These are phyloP conservation scores for Starmera amethionina DNA, from an alignment of 805 yeast species.

Conservation along the genomic window DNA sequence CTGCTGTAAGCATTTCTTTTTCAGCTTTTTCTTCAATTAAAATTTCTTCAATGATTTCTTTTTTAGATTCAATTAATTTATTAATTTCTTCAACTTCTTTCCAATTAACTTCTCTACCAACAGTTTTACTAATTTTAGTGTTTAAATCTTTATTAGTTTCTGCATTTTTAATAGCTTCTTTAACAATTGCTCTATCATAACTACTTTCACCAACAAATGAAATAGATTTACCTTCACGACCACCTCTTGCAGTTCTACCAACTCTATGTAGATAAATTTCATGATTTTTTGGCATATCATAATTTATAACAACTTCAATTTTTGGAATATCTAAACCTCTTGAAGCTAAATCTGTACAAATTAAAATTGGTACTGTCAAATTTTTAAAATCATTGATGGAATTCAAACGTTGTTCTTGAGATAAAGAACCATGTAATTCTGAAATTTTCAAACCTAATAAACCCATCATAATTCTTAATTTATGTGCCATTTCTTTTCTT, in stretches of 20 bases:
- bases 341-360: slow-evolving; percentile 97
- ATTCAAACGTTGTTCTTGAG: slow-evolving; percentile 88
- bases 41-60: slow-evolving; percentile 60
- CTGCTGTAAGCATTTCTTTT: slow-evolving; percentile 80
- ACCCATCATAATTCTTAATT: slow-evolving; percentile 66
- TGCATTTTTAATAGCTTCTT: slow-evolving; percentile 71
- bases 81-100: slow-evolving; percentile 62
- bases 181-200: slow-evolving; percentile 85
- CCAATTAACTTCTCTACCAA: slow-evolving; percentile 95
- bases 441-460: slow-evolving; percentile 67
- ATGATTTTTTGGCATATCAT: slow-evolving; percentile 88
- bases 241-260: slow-evolving; percentile 99
- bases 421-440: slow-evolving; percentile 74
- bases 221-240: slow-evolving; percentile 88
- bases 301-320: slow-evolving; percentile 89
- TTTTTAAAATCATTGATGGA: slow-evolving; percentile 78
- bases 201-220: slow-evolving; percentile 89
- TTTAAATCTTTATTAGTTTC: slow-evolving; percentile 26
- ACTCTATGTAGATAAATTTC: slow-evolving; percentile 94
- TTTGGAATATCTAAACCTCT: slow-evolving; percentile 99
- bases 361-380: slow-evolving; percentile 72
- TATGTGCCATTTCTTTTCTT: slow-evolving; percentile 85
- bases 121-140: slow-evolving; percentile 43
- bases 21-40: slow-evolving; percentile 81
- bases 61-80: slow-evolving; percentile 48